Conservation (phyloP, 176 grass and related monocot species). For the Musa troglodytarum region DNA sequence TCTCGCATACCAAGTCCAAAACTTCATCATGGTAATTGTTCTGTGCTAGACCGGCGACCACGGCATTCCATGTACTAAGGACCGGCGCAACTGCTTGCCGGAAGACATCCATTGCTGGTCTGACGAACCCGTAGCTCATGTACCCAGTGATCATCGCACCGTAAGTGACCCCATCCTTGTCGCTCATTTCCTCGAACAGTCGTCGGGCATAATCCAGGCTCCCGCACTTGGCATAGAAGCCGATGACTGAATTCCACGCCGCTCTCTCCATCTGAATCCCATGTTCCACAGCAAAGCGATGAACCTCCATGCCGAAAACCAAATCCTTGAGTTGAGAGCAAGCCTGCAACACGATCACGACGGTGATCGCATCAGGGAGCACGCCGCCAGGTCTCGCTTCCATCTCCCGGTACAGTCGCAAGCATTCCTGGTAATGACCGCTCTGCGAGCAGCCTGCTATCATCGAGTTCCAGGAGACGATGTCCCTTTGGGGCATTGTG, state of each 20-base stretch:
- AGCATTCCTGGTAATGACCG: slow-evolving; percentile 30
- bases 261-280: slow-evolving; percentile 30
- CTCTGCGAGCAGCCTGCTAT: slow-evolving; percentile 33
- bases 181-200: slow-evolving; percentile 43
- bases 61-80: slow-evolving; percentile 51
- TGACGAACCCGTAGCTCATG: slow-evolving; percentile 44
- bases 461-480: slow-evolving; percentile 58
- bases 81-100: slow-evolving; percentile 24
- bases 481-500: slow-evolving; percentile 36
- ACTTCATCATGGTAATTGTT: slow-evolving; percentile 35
- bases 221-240: slow-evolving; percentile 63
- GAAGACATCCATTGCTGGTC: slow-evolving; percentile 45
- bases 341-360: slow-evolving; percentile 42
- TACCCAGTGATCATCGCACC: slow-evolving; percentile 63
- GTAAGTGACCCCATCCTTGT: slow-evolving; percentile 52
- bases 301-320: slow-evolving; percentile 37
- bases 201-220: slow-evolving; percentile 39
- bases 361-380: slow-evolving; percentile 27
- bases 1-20: slow-evolving; percentile 34
- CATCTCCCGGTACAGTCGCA: slow-evolving; percentile 38
- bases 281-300: slow-evolving; percentile 30
- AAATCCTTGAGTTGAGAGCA: slow-evolving; percentile 48
- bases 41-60: slow-evolving; percentile 44
- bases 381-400: slow-evolving; percentile 5
- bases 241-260: slow-evolving; percentile 44